phyloP scores from a whole-genome alignment of 768 basidiomycete species.

The Podaxis pistillaris region DNA sequence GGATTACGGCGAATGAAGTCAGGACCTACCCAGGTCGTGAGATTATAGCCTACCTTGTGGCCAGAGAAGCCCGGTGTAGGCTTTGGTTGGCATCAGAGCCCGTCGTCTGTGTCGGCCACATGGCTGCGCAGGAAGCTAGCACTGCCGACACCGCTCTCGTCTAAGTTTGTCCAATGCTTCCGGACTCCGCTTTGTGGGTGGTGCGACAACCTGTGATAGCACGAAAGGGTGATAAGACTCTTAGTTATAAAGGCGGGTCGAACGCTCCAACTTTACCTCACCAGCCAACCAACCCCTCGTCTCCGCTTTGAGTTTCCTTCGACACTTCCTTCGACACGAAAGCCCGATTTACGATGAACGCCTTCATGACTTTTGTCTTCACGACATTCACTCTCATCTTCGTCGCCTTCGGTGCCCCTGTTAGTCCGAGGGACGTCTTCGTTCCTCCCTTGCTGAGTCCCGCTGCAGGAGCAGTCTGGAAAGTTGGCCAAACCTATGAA shows the following conservation, averaged over 20 bases:
- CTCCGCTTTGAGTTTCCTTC: neutral
- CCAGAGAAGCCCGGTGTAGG: slow-evolving; percentile 12
- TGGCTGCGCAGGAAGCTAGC: slow-evolving; percentile 13
- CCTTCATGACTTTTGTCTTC: slow-evolving; percentile 22
- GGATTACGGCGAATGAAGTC: slow-evolving; percentile 1
- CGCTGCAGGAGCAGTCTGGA: slow-evolving; percentile 26
- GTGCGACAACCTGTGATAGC: slow-evolving; percentile 1
- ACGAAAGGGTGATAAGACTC: neutral
- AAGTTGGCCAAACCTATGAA: slow-evolving; percentile 27
- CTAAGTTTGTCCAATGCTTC: slow-evolving; percentile 12
- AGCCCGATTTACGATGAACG: slow-evolving; percentile 5
- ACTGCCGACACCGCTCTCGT: slow-evolving; percentile 9
- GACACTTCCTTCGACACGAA: neutral
- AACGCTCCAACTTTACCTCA: slow-evolving; percentile 8
- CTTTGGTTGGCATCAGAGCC: slow-evolving; percentile 10
- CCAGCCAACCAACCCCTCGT: slow-evolving; percentile 6
- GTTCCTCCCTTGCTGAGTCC: slow-evolving; percentile 29
- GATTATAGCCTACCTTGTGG: slow-evolving; percentile 12
- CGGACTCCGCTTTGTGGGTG: neutral
- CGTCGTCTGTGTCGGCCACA: slow-evolving; percentile 12
- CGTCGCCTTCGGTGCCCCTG: slow-evolving; percentile 25
- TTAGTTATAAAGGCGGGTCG: slow-evolving; percentile 6
- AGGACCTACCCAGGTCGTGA: slow-evolving; percentile 10
- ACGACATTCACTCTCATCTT: slow-evolving; percentile 24
- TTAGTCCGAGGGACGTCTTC: slow-evolving; percentile 29